These are phyloP conservation scores for Amaranthus palmeri DNA, from an alignment of 148 eudicot genomes.

Conservation along the genomic window DNA sequence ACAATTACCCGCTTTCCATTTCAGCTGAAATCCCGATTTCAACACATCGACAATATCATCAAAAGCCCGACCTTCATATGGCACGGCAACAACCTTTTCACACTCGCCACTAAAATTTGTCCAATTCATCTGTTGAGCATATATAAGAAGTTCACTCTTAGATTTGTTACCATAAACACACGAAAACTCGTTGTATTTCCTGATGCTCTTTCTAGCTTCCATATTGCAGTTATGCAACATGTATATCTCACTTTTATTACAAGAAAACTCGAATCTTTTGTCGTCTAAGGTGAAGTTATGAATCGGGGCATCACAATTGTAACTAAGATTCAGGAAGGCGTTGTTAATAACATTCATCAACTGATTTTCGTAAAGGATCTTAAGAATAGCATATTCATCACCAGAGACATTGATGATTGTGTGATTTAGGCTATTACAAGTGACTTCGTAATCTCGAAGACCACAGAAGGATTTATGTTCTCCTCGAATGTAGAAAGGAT, in stretches of 20 bases:
- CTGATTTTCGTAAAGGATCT: conserved; percentile 16
- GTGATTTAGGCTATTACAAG: conserved; percentile 11
- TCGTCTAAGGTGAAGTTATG: conserved; percentile 19
- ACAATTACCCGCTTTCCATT: conserved; percentile 20
- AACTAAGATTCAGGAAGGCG: conserved; percentile 11
- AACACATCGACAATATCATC: conserved; percentile 10
- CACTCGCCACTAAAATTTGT: conserved; percentile 16
- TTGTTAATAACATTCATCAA: conserved; percentile 18
- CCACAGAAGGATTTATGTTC: conserved; percentile 31
- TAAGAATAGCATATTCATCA: conserved; percentile 15
- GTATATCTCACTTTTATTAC: neutral
- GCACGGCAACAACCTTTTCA: conserved; percentile 24
- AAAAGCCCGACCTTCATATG: conserved; percentile 8
- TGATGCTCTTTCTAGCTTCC: neutral
- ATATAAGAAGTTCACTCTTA: conserved; percentile 2
- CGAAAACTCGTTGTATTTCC: neutral
- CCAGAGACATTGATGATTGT: conserved; percentile 19
- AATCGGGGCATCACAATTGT: conserved; percentile 5
- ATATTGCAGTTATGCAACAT: conserved; percentile 12
- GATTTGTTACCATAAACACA: conserved; percentile 8
- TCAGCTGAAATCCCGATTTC: conserved; percentile 15
- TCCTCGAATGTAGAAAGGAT: conserved; percentile 28
- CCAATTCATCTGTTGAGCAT: conserved; percentile 13
- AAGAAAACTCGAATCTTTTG: conserved; percentile 8
- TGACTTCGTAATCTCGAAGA: conserved; percentile 13